Evolutionary conservation across 148 eudicot species (phyloP), one percentile per base, ranked within the genome.

Genomic region (Fagopyrum homotropicum): DNA sequence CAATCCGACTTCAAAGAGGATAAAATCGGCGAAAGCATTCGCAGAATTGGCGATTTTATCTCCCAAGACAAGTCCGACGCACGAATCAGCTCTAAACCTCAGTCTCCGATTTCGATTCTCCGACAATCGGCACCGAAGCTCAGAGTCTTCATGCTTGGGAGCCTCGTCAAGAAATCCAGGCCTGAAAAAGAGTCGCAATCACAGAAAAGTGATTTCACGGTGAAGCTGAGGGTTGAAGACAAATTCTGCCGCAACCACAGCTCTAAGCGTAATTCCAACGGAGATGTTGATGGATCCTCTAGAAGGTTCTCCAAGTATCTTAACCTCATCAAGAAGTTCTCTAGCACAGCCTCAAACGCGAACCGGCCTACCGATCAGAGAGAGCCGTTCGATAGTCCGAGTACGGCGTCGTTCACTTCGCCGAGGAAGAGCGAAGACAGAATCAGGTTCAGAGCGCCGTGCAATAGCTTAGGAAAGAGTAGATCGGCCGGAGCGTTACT

Each of bases 401-500:
- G 46, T 66, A 66, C 71, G 17, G 45, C 46, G 6, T 22, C 69
- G 19, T 45, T 15, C 35, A 6, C 51, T 19, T 46, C 71, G 71
- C 40, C 77, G 54, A 75, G 77, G 40, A 75, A 47, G 52, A 45
- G 71, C 46, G 54, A 50, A n/a, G 70, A 57, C 1, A 75, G 52
- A n/a, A 29, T 51, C 76, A 22, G 80, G 43, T 87, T 86, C 9
- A 57, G 81, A 51, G 82, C 49, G 47, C 84, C 77, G 56, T 52
- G 78, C n/a, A 80, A 74, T 79, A 81, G 75, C 15, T 69, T 87
- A 9, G 82, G 79, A 10, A 90, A 86, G 73, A 80, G 89, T 75
- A 78, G 89, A 5, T 86, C 89, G 73, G 81, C 87, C 4, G 81
- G 88, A 43, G 73, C 92, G 29, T 71, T 79, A 50, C 52, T 35